Evolutionary conservation across 2,329 filamentous ascomycete species (phyloP), one percentile per base, ranked within the genome.

Genomic region (Eutypa lata): DNA sequence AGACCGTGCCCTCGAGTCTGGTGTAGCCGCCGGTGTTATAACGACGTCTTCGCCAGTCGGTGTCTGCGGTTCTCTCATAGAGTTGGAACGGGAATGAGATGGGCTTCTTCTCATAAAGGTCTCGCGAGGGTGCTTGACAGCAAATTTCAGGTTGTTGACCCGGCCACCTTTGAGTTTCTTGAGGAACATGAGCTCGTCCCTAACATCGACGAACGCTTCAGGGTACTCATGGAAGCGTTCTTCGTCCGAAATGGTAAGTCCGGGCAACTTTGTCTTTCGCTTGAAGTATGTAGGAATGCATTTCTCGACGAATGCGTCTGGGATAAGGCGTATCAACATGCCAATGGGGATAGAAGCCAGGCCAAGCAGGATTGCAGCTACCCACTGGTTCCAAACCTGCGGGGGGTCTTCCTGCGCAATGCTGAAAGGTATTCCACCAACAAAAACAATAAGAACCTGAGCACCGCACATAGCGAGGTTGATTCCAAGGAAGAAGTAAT

Each of bases 401-500:
- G 65, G 52, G 10, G 65, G 65, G 8, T 71, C 78, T 1, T 77
- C 73, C 1, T 67, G 56, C 1, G 78, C 79, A 55, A 95, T 91
- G 48, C 83, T 82, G 76, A 97, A 96, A 2, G 92, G 90, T 8
- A 76, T 73, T 31, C 90, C 89, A 58, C 93, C 93, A 48, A 96
- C 83, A 64, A 90, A 94, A 63, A 97, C 82, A 68, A 97, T 97
- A 71, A 97, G 81, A 24, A 94, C 77, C 68, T 97, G 93, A 21
- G 90, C 91, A 58, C 85, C 92, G 60, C 93, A 84, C 88, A 97
- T 97, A 69, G 96, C 79, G 55, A 79, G 66, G 73, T 91, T 91
- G 71, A 97, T 97, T 38, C 74, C 81, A 37, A 95, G 82, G 75
- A 97, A 97, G 79, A 95, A 96, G 74, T 81, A 88, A 70, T 97